phyloP scores from a whole-genome alignment of 495 filamentous ascomycete species.

The Cetradonia linearis region DNA sequence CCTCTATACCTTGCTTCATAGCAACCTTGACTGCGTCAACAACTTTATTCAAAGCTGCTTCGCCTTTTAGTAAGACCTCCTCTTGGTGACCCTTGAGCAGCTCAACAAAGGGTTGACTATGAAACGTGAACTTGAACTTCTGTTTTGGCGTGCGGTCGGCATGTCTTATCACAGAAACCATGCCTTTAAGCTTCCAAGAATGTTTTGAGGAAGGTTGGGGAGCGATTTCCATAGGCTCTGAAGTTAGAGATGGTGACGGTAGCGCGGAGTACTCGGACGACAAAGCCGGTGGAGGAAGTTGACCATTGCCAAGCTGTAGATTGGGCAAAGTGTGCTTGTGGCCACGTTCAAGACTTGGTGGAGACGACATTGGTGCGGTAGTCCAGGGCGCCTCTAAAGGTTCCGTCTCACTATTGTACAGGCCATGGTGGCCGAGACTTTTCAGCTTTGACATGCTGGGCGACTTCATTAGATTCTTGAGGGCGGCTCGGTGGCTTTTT shows the following conservation, averaged over 20 bases:
- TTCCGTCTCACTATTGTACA: conserved; percentile 31
- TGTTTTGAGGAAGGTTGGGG: conserved; percentile 86
- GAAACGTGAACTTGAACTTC: conserved; percentile 98
- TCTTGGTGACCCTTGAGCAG: conserved; percentile 89
- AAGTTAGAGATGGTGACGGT: conserved; percentile 16
- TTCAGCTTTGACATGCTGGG: conserved; percentile 55
- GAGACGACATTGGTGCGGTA: conserved; percentile 41
- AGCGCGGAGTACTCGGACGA: conserved; percentile 10
- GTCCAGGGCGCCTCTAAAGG: conserved; percentile 36
- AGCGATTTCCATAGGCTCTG: conserved; percentile 31
- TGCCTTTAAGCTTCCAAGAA: conserved; percentile 96
- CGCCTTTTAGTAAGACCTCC: conserved; percentile 88
- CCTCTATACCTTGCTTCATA: conserved; percentile 66
- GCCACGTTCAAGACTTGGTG: conserved; percentile 37
- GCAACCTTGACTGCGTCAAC: conserved; percentile 72
- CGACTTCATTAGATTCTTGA: conserved; percentile 52
- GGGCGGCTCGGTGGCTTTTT: conserved; percentile 30
- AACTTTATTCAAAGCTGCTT: conserved; percentile 82
- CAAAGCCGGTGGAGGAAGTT: conserved; percentile 20
- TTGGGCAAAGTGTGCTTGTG: conserved; percentile 15
- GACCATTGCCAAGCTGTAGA: conserved; percentile 1
- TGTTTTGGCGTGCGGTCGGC: conserved; percentile 97
- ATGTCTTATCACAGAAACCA: conserved; percentile 91
- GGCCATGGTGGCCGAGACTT: conserved; percentile 34
- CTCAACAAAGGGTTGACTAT: conserved; percentile 90